Base-by-base conservation (phyloP, 495 filamentous ascomycete genomes). In the Aspergillus conjunctus region DNA sequence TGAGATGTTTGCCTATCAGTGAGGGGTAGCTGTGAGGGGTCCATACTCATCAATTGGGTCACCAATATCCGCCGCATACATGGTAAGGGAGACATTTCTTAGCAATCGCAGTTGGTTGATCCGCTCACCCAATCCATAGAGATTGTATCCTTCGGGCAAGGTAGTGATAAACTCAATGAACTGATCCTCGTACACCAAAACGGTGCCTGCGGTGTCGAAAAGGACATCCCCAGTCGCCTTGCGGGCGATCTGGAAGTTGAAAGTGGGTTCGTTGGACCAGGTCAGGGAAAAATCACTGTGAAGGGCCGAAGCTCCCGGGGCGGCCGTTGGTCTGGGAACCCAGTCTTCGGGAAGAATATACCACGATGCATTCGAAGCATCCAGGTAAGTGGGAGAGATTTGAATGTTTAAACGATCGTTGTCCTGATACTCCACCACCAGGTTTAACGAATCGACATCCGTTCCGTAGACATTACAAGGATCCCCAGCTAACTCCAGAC, bases 61-160 rank as follows among this genome's bases (percentile, higher is more conserved):
- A 10, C 74, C 84, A 77, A 81, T 80, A 69, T 94, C 91, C 3
- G 89, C 87, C 12, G 87, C 85, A 58, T 83, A 92, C 56, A 90
- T 79, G 4, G 89, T 92, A 33, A 87, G 79, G 60, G 79, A 85
- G 43, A 76, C 73, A 58, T 88, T 86, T 54, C 86, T 80, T 26
- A 82, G 77, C 12, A 88, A 75, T 15, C 84, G 74, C n/a, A 88
- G 66, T 26, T 79, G 78, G 67, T 83, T 81, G 37, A 88, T 85
- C 2, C 75, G 76, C 67, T 88, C 86, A 51, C 85, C 85, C 22
- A 88, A 70, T 8, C 85, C 84, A 60, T 86, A 88, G 30, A 88
- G 65, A 59, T 88, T 88, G 65, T 88, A 88, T 31, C 85, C 74
- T 45, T 79, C 73, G 0, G 85, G 86, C 37, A 88, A 58, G 51